These are phyloP conservation scores for Rosellinia necatrix DNA, from an alignment of 2,329 filamentous ascomycete genomes.

Conservation along the genomic window DNA sequence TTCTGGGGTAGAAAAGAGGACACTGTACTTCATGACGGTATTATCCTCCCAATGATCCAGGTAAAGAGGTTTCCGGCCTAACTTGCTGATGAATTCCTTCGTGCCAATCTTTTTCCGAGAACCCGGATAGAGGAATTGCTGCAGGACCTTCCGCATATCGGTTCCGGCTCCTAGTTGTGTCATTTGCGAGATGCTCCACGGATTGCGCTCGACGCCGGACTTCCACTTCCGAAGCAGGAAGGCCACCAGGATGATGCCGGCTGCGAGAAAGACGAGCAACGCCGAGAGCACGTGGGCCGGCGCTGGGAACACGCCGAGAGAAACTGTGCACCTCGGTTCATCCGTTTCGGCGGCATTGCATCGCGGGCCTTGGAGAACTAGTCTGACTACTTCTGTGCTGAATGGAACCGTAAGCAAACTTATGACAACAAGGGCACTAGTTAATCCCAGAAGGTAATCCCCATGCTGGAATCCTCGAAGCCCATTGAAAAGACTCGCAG, in stretches of 20 bases:
- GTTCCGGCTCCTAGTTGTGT: slow-evolving; percentile 41
- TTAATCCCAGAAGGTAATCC: slow-evolving; percentile 45
- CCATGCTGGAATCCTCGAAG: slow-evolving; percentile 42
- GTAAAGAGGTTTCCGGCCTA: slow-evolving; percentile 32
- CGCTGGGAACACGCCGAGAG: slow-evolving; percentile 42
- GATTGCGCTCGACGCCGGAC: slow-evolving; percentile 47
- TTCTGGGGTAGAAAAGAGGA: slow-evolving; percentile 25
- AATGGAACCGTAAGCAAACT: slow-evolving; percentile 46
- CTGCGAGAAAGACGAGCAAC: slow-evolving; percentile 40
- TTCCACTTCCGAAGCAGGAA: slow-evolving; percentile 40
- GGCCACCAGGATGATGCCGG: slow-evolving; percentile 38
- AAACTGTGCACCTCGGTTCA: slow-evolving; percentile 40
- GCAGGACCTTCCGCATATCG: slow-evolving; percentile 11
- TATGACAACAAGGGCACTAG: slow-evolving; percentile 42
- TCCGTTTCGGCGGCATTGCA: slow-evolving; percentile 31
- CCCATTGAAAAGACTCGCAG: slow-evolving; percentile 43
- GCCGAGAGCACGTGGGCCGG: slow-evolving; percentile 41
- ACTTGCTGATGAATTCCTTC: slow-evolving; percentile 31
- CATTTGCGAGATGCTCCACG: slow-evolving; percentile 48
- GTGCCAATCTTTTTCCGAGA: slow-evolving; percentile 3
- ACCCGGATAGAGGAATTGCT: slow-evolving; percentile 21
- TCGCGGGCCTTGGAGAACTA: slow-evolving; percentile 43
- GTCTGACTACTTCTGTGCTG: slow-evolving; percentile 46
- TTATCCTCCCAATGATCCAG: slow-evolving; percentile 33
- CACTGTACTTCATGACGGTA: slow-evolving; percentile 30